Evolutionary conservation across 352 stramenopile genomes (phyloP), one percentile per base, ranked within the genome.

Genomic region (Phytophthora lateralis): DNA sequence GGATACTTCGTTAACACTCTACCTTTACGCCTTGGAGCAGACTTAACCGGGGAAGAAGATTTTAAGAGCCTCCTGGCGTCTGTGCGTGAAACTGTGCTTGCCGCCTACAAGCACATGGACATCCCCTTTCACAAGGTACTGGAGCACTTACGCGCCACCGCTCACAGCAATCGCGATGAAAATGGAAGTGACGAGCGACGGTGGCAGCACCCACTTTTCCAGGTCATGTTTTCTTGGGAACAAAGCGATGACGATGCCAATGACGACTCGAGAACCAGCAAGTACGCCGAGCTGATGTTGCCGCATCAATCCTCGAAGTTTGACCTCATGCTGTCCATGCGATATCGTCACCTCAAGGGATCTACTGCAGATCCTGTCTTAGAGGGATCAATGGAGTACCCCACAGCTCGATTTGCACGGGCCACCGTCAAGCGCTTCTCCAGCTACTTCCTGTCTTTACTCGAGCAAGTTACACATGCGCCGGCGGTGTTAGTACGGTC

Each of bases 301-400:
- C 60, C 69, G 0, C 71, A 69, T 37, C 44, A 67, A 3, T 71
- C 67, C 1, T 68, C 76, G 48, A 89, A 87, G 51, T 89, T 89
- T 52, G 75, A 87, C 51, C 72, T 87, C 50, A 89, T 89, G 77
- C 59, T 89, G 12, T 82, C 67, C 24, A 85, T 89, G 77, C 63
- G 75, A 3, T 62, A 71, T 44, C 55, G 61, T 20, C 43, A 48
- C 14, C 10, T 66, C 30, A 44, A 56, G 2, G 54, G 7, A 48
- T 34, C 3, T 32, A 50, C 44, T 32, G 14, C 4, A 37, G 48
- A 59, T 1, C 63, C 47, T 0, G 66, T 80, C 2, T 60, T 86
- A 6, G 78, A 89, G 32, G 76, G 79, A 20, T 69, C 66, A 20
- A 69, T 89, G 46, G 74, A 85, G 55, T 89, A 77, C 29, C 58